Evolutionary conservation across 257 asterid genomes (phyloP), one percentile per base, ranked within the genome.

Genomic region (Solanum tarijense): DNA sequence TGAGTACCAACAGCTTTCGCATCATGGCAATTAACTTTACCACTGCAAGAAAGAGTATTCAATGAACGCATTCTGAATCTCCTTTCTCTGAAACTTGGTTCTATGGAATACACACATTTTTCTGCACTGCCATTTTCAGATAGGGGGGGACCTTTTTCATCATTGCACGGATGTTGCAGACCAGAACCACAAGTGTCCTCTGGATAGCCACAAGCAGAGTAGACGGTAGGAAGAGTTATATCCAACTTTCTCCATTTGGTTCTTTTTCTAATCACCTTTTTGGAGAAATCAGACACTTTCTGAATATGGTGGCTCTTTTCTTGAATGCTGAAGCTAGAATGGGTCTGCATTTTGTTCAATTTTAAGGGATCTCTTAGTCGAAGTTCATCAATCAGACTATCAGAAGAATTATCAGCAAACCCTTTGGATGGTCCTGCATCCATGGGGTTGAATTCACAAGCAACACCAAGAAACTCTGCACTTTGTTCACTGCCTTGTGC

Each of bases 321-420:
- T 89, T 89, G 89, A 79, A 83, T 52, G 89, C 88, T 86, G 86
- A 88, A 91, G 90, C 90, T 89, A 79, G 89, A 88, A 81, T 85
- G 89, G 48, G 66, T 75, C 81, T 81, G 92, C 83, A 85, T 27
- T 41, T 74, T 88, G 84, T 85, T 85, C 34, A 52, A 43, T 65
- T 69, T 91, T 78, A 90, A 87, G 5, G 90, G 89, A 75, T 90
- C 91, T 83, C 89, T 89, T 60, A 86, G 88, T 83, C 92, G 83
- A 83, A 89, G 91, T 87, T 93, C 95, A 84, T 91, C 93, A 87
- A 89, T 88, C 69, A 90, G 91, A 88, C 93, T 88, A 88, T 60
- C 85, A 88, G 90, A 87, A 78, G 78, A 88, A 88, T 90, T 87
- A 55, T 84, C 78, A 48, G 90, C 84, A 88, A 79, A 87, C 78